Conservation (phyloP, 1,284 basidiomycete species). For the Anthracocystis panici-leucophaei region DNA sequence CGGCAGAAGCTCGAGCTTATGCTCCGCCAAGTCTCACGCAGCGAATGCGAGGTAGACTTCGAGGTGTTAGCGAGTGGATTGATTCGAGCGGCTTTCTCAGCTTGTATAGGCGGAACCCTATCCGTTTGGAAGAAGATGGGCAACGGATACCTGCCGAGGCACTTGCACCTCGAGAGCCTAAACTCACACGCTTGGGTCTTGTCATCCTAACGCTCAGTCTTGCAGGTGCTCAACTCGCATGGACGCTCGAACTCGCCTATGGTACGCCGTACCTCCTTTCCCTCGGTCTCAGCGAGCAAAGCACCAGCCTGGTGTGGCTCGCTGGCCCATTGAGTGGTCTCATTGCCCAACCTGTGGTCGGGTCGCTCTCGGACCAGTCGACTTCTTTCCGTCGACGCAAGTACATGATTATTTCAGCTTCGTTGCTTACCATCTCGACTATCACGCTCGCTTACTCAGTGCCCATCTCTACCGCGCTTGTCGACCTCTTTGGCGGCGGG, state of each 20-base stretch:
- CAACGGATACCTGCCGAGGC: not conserved
- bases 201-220: constrained; percentile 73
- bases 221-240: constrained; percentile 87
- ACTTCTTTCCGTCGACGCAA: constrained; percentile 82
- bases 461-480: constrained; percentile 79
- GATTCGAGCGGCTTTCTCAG: constrained; percentile 9
- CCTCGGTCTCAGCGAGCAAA: constrained; percentile 88
- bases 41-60: not conserved
- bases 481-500: constrained; percentile 81
- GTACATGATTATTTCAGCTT: constrained; percentile 87
- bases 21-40: constrained; percentile 9
- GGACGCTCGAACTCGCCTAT: constrained; percentile 85
- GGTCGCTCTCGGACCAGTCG: constrained; percentile 91
- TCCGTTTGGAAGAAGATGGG: constrained; percentile 7
- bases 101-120: constrained; percentile 25
- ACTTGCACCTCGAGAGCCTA: constrained; percentile 12
- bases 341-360: constrained; percentile 93
- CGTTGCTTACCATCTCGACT: constrained; percentile 79
- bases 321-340: constrained; percentile 93
- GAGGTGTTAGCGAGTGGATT: not conserved
- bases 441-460: constrained; percentile 88
- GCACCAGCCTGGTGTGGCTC: constrained; percentile 95
- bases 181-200: constrained; percentile 69
- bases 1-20: constrained; percentile 17
- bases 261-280: constrained; percentile 91